Evolutionary conservation across 805 yeast genomes (phyloP).

Genomic region (Wickerhamiella occidentalis): DNA sequence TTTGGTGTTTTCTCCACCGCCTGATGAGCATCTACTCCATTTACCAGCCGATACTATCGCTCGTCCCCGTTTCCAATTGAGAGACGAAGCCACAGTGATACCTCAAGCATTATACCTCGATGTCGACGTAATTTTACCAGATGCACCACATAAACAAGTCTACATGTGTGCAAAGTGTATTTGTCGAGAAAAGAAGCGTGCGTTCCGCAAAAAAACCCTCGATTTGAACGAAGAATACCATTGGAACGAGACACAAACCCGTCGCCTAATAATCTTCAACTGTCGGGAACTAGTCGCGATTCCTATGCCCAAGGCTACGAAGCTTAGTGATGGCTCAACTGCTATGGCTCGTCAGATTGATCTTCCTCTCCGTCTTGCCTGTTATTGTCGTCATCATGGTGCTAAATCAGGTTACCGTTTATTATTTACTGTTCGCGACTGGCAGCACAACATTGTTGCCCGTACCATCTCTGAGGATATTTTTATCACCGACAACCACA

Average conservation of each 20-base stretch:
- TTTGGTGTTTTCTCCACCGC: conserved; percentile 60
- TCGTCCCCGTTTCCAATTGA: conserved; percentile 68
- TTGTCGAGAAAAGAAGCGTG: conserved; percentile 86
- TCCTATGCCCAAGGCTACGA: conserved; percentile 19
- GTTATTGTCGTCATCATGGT: conserved; percentile 92
- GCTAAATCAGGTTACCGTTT: conserved; percentile 76
- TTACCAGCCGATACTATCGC: conserved; percentile 81
- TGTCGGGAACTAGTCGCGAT: conserved; percentile 62
- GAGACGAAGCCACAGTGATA: conserved; percentile 23
- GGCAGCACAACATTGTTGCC: conserved; percentile 52
- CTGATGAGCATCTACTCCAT: conserved; percentile 59
- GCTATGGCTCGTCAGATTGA: conserved; percentile 32
- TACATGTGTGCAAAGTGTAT: conserved; percentile 81
- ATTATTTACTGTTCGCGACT: conserved; percentile 48
- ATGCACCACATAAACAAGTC: conserved; percentile 37
- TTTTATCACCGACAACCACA: conserved; percentile 91
- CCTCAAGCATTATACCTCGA: conserved; percentile 40
- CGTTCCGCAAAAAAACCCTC: conserved; percentile 81
- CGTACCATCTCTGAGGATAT: conserved; percentile 60
- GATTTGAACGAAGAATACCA: conserved; percentile 58
- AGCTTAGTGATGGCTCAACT: conserved; percentile 33
- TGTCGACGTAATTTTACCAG: conserved; percentile 59
- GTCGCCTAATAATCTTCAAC: conserved; percentile 81
- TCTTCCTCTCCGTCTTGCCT: conserved; percentile 65
- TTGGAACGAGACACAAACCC: conserved; percentile 62